Evolutionary conservation across 768 basidiomycete species (phyloP).

Genomic region (Coprinellus micaceus): DNA sequence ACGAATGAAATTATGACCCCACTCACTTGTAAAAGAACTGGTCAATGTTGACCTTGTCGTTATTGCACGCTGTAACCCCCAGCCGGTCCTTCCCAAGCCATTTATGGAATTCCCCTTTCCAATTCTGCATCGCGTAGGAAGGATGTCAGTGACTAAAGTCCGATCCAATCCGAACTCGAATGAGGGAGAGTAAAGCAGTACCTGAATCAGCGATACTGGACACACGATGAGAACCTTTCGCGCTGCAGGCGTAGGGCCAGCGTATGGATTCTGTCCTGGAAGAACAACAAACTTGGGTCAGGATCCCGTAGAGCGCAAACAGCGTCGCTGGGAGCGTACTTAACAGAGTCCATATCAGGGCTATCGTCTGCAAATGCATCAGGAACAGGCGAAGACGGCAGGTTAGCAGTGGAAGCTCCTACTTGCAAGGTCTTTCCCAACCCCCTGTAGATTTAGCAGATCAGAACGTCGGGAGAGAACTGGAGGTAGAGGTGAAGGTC

Average conservation of each 20-base stretch:
- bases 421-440: conserved; percentile 94
- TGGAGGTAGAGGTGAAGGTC: conserved; percentile 5
- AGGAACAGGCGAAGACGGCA: not conserved
- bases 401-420: not conserved
- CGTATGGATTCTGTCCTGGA: conserved; percentile 82
- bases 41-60: conserved; percentile 49
- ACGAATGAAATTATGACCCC: no score
- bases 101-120: conserved; percentile 93
- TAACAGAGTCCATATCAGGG: conserved; percentile 89
- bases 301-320: not conserved
- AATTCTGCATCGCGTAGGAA: conserved; percentile 56
- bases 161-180: not conserved
- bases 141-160: not conserved
- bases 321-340: conserved; percentile 34
- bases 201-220: conserved; percentile 85
- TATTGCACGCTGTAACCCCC: conserved; percentile 44
- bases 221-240: conserved; percentile 91
- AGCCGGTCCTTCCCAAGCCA: conserved; percentile 67
- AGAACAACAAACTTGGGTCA: not conserved
- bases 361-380: conserved; percentile 60
- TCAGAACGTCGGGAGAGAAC: no score
- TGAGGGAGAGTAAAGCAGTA: conserved; percentile 30
- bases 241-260: conserved; percentile 48
- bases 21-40: conserved; percentile 74
- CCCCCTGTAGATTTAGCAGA: conserved; percentile 75